Evolutionary conservation across 768 basidiomycete species (phyloP).

Genomic region (Tubosaeta brunneosetosa): DNA sequence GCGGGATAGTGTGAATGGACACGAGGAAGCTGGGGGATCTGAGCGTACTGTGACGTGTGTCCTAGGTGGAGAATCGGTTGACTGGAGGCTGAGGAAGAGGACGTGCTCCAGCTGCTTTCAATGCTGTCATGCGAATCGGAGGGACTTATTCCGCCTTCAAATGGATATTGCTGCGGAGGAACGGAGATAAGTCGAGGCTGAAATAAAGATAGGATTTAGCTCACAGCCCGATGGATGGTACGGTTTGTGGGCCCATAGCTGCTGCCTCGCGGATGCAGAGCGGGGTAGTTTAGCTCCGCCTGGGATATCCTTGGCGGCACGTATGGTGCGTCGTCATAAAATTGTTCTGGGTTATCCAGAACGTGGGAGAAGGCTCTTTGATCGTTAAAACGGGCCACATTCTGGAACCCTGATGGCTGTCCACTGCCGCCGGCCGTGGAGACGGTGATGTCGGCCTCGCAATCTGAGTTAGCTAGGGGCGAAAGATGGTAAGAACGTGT

Average conservation of each 20-base stretch:
- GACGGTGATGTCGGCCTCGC: conserved; percentile 18
- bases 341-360: conserved; percentile 16
- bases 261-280: conserved; percentile 8
- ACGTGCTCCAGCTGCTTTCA: conserved; percentile 25
- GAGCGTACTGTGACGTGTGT: conserved; percentile 4
- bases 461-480: conserved; percentile 13
- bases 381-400: conserved; percentile 11
- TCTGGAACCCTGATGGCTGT: conserved; percentile 9
- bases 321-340: conserved; percentile 26
- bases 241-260: conserved; percentile 11
- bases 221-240: conserved; percentile 14
- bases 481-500: conserved; percentile 9
- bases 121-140: conserved; percentile 20
- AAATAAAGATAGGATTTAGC: conserved; percentile 1
- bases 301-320: conserved; percentile 25
- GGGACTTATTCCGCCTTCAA: conserved; percentile 21
- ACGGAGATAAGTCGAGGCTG: not conserved
- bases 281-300: conserved; percentile 14
- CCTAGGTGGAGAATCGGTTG: conserved; percentile 10
- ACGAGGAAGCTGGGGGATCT: conserved; percentile 1
- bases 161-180: conserved; percentile 14
- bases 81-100: conserved; percentile 18
- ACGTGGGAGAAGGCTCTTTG: conserved; percentile 10
- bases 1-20: conserved; percentile 18
- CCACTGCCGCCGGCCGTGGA: conserved; percentile 12